Evolutionary conservation across 805 yeast genomes (phyloP).

Genomic region (Candida glaebosa): DNA sequence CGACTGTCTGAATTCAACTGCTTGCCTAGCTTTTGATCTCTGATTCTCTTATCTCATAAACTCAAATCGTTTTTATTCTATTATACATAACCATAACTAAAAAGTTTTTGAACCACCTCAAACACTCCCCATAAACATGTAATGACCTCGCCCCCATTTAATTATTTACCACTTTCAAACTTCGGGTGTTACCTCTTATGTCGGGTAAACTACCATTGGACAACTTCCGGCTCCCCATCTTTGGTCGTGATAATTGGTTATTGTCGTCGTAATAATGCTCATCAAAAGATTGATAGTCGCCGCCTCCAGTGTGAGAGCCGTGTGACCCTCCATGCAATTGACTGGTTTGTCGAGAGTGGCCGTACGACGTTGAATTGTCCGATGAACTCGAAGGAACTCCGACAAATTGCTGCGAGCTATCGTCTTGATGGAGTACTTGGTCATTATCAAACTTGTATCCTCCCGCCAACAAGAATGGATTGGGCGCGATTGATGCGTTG

Average conservation of each 20-base stretch:
- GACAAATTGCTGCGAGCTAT: constrained; percentile 1
- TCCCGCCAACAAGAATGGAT: constrained; percentile 18
- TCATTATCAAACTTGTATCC: constrained; percentile 11
- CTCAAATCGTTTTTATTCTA: neutral
- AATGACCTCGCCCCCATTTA: neutral
- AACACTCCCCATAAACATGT: neutral
- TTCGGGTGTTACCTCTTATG: constrained; percentile 41
- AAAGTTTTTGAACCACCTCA: neutral
- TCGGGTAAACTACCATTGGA: constrained; percentile 57
- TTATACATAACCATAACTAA: neutral
- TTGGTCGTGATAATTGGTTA: constrained; percentile 15
- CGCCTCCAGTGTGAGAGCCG: constrained; percentile 3
- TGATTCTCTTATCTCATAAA: neutral
- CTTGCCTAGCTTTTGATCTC: neutral
- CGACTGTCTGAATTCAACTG: no score
- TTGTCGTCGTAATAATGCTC: constrained; percentile 6
- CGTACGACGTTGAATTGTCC: constrained; percentile 4
- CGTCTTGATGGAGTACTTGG: constrained; percentile 7
- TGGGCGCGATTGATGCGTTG: constrained; percentile 13
- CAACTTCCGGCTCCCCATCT: constrained; percentile 45
- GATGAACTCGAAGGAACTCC: constrained; percentile 3
- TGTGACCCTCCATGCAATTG: constrained; percentile 5
- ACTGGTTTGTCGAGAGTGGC: constrained; percentile 6
- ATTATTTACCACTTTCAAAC: constrained; percentile 49
- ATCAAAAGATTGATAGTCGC: constrained; percentile 9